A percentile compares a stretch with the other conserved stretches of the same genome.
phyloP scores from a whole-genome alignment of 495 filamentous ascomycete genomes.

The Pseudotulostoma volvatum region DNA sequence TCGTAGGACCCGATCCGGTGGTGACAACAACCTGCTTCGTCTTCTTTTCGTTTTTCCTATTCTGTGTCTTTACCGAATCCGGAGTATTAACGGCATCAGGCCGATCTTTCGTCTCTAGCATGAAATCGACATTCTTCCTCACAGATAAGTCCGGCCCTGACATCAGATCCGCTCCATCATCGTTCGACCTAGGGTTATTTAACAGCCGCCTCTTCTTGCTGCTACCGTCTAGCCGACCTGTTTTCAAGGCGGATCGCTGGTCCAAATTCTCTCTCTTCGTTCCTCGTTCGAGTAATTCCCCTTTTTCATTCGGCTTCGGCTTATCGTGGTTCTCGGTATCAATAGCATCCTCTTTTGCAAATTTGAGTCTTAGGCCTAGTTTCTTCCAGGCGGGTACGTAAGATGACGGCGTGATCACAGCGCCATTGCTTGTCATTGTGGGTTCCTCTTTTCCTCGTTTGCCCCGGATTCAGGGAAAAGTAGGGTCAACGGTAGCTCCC shows the following conservation, averaged over 20 bases:
- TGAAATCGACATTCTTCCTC: constrained; percentile 64
- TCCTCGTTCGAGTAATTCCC: constrained; percentile 8
- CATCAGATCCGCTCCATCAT: constrained; percentile 2
- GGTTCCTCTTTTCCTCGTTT: constrained; percentile 6
- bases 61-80: constrained; percentile 12
- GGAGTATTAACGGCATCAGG: constrained; percentile 26
- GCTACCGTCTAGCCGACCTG: constrained; percentile 6
- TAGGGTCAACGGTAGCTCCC: too few species aligned
- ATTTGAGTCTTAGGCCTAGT: constrained; percentile 60
- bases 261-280: constrained; percentile 9
- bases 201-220: constrained; percentile 2
- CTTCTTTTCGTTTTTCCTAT: constrained; percentile 21
- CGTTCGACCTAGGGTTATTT: too few species aligned
- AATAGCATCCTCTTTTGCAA: constrained; percentile 27
- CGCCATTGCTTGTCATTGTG: constrained; percentile 11
- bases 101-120: constrained; percentile 46
- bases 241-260: neutral
- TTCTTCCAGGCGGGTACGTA: constrained; percentile 62
- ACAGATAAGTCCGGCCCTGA: constrained; percentile 1
- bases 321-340: constrained; percentile 10
- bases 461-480: too few species aligned
- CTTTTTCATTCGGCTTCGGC: constrained; percentile 1
- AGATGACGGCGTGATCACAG: constrained; percentile 15
- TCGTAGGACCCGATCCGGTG: too few species aligned
- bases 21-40: too few species aligned